These are phyloP conservation scores for Phytophthora tubulina DNA, from an alignment of 352 stramenopile genomes.

Conservation along the genomic window DNA sequence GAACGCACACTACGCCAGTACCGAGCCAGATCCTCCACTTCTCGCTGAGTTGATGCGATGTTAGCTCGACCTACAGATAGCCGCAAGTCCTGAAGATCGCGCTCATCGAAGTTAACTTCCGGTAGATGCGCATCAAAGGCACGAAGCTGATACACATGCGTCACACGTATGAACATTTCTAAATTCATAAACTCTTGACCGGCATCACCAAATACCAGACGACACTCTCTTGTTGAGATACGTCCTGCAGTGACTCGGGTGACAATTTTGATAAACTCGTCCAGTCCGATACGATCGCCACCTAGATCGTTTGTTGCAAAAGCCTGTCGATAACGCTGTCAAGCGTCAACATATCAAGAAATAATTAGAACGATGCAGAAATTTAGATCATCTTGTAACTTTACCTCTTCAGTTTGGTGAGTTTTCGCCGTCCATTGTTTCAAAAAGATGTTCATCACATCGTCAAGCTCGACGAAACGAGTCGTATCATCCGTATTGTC, in stretches of 20 bases:
- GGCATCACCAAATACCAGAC: constrained; percentile 75
- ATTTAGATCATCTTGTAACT: background rate
- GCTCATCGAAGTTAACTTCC: constrained; percentile 58
- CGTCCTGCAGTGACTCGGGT: constrained; percentile 62
- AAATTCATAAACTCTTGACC: constrained; percentile 69
- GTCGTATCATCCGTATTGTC: constrained; percentile 13
- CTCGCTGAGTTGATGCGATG: constrained; percentile 59
- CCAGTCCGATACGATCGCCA: constrained; percentile 66
- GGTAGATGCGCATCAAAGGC: constrained; percentile 62
- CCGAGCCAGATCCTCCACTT: constrained; percentile 72
- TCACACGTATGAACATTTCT: constrained; percentile 65
- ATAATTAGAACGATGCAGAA: too few relatives aligned
- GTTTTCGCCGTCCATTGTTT: constrained; percentile 58
- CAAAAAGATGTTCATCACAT: constrained; percentile 69
- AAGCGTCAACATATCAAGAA: too few relatives aligned
- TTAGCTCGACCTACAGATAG: constrained; percentile 63
- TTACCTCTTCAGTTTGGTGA: constrained; percentile 65
- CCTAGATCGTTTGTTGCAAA: constrained; percentile 55
- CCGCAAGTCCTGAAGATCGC: constrained; percentile 59
- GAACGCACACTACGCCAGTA: constrained; percentile 67
- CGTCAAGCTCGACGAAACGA: constrained; percentile 68
- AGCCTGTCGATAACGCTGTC: constrained; percentile 59
- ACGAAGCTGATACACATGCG: constrained; percentile 66
- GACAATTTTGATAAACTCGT: constrained; percentile 81
- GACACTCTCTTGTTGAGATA: constrained; percentile 61